Percentiles rank a stretch among this genome's conserved stretches.
Evolutionary conservation across 306 rosid species (phyloP).

Genomic region (Quercus aquifolioides): DNA sequence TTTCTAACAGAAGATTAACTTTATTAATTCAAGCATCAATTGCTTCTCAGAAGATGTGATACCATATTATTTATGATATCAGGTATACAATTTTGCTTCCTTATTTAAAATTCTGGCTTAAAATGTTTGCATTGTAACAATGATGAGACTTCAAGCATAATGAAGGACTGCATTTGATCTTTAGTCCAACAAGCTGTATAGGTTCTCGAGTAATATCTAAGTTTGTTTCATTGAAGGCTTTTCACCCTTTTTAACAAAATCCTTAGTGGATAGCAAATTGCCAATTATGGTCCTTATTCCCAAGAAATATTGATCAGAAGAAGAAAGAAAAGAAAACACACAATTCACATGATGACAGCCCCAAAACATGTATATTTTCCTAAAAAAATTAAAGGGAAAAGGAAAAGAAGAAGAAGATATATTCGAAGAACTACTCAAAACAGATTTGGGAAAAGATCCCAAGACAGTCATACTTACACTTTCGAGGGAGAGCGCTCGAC

Average conservation of each 20-base stretch:
- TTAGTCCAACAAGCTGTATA: not conserved
- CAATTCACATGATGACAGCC: not conserved
- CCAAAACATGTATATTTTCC: not conserved
- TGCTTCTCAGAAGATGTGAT: not conserved
- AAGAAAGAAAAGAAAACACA: not conserved
- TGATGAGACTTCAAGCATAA: not conserved
- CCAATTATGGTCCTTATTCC: not conserved
- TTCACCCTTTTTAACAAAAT: not conserved
- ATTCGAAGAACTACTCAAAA: not conserved
- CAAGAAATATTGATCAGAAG: not conserved
- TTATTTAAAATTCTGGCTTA: not conserved
- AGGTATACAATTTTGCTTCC: not conserved
- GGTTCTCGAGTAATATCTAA: not conserved
- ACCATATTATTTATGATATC: not conserved
- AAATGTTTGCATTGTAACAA: not conserved
- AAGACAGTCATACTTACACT: conserved; percentile 48
- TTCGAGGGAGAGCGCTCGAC: conserved; percentile 89
- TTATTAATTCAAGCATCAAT: not conserved
- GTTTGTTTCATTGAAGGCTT: not conserved
- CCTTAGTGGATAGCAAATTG: not conserved
- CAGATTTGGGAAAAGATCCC: conserved; percentile 7
- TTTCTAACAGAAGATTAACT: not conserved
- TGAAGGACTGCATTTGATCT: not conserved
- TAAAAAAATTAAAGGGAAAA: not conserved
- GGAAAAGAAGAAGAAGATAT: not conserved